A percentile compares a stretch with the other conserved stretches of the same genome.
These are phyloP conservation scores for Flueggea neowawraea DNA, from an alignment of 441 rosid genomes.

Conservation along the genomic window DNA sequence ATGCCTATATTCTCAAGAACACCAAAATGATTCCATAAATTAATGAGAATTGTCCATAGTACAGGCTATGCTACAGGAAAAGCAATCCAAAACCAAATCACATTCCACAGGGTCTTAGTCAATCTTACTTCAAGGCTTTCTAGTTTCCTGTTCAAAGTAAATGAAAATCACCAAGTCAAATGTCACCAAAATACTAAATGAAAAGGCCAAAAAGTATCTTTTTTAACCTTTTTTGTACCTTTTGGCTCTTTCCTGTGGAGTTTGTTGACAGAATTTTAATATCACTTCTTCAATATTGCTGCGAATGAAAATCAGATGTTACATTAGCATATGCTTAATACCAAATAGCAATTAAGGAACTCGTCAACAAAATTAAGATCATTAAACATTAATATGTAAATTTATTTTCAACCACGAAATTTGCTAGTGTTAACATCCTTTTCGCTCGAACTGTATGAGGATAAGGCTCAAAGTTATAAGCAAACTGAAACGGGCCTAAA, in stretches of 20 bases:
- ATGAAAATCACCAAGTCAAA: conserved; percentile 7
- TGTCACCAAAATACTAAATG: conserved; percentile 3
- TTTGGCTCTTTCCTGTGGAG: conserved; percentile 76
- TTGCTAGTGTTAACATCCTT: too few relatives aligned
- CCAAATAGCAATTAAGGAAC: too few relatives aligned
- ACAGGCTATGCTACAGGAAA: conserved; percentile 3
- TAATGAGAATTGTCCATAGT: background rate
- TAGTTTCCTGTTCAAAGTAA: conserved; percentile 52
- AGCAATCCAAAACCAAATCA: conserved; percentile 5
- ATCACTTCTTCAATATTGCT: conserved; percentile 63
- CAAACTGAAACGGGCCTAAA: too few relatives aligned
- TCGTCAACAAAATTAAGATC: too few relatives aligned
- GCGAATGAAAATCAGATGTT: conserved; percentile 13
- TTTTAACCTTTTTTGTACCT: conserved; percentile 26
- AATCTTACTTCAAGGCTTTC: conserved; percentile 77
- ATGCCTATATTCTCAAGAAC: conserved; percentile 56
- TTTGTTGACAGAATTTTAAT: conserved; percentile 54
- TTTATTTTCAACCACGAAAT: too few relatives aligned
- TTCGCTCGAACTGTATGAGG: too few relatives aligned
- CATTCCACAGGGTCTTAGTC: background rate
- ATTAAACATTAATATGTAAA: too few relatives aligned
- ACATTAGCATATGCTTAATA: background rate
- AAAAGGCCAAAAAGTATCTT: conserved; percentile 3
- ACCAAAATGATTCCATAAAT: conserved; percentile 12
- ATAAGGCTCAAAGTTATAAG: too few relatives aligned